Evolutionary conservation across 495 filamentous ascomycete species (phyloP).

Genomic region (Penicillium atrosanguineum): DNA sequence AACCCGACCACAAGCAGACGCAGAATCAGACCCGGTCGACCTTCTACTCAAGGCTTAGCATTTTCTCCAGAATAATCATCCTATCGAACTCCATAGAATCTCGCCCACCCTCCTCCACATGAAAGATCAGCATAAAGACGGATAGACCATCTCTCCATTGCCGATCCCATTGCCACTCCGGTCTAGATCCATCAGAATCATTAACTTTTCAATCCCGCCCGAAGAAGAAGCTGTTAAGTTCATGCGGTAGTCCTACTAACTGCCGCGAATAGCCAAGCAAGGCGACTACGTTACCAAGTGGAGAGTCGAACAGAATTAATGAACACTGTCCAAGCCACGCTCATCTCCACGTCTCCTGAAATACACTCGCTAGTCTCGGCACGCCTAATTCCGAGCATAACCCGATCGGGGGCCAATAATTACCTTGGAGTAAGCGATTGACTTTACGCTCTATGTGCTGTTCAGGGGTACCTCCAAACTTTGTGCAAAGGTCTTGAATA

Average conservation of each 20-base stretch:
- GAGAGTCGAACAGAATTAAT: neutral
- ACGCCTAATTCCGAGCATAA: neutral
- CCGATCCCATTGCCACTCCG: constrained; percentile 13
- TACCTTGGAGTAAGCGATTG: neutral
- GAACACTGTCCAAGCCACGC: neutral
- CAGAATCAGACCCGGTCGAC: neutral
- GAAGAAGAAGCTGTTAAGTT: neutral
- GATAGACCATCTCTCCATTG: neutral
- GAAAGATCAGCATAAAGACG: constrained; percentile 5
- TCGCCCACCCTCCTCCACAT: neutral
- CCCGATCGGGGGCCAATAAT: neutral
- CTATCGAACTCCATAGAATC: neutral
- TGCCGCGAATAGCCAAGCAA: neutral
- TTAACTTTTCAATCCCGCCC: neutral
- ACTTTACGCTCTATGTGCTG: neutral
- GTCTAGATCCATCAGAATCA: constrained; percentile 17
- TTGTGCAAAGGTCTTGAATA: too few relatives aligned
- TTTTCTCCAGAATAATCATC: neutral
- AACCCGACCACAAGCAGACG: neutral
- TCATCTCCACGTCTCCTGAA: neutral
- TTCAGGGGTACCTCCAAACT: neutral
- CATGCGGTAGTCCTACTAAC: neutral
- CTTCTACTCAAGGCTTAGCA: constrained; percentile 6
- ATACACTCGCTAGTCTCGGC: constrained; percentile 3
- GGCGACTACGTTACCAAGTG: neutral